Evolutionary conservation across 2,329 filamentous ascomycete species (phyloP).

Genomic region (Coleophoma crateriformis): DNA sequence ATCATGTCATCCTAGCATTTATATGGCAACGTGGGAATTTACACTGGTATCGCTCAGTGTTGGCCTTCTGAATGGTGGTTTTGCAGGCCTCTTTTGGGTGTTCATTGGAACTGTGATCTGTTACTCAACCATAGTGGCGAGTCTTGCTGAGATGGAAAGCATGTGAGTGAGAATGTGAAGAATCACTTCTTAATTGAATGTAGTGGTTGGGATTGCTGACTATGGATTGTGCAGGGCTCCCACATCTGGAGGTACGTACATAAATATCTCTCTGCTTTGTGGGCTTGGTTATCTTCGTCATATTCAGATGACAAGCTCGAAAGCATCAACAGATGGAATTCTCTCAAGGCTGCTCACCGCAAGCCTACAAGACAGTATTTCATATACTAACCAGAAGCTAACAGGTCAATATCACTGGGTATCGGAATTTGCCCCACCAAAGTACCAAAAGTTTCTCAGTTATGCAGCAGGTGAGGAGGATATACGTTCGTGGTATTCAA

Average conservation of each 20-base stretch:
- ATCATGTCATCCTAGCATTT: too few species aligned
- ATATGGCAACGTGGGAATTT: constrained; percentile 34
- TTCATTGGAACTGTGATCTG: constrained; percentile 30
- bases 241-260: constrained; percentile 19
- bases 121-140: constrained; percentile 17
- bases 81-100: constrained; percentile 33
- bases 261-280: too few species aligned
- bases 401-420: constrained; percentile 51
- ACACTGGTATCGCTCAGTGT: constrained; percentile 29
- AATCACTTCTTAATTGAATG: neutral
- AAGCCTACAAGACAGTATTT: too few species aligned
- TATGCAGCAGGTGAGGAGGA: constrained; percentile 38
- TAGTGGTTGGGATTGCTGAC: constrained; percentile 1
- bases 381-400: too few species aligned
- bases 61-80: constrained; percentile 20
- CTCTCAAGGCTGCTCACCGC: too few species aligned
- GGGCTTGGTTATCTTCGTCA: too few species aligned
- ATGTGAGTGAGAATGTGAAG: constrained; percentile 9
- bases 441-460: constrained; percentile 45
- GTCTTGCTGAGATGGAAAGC: constrained; percentile 21
- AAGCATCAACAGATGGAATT: too few species aligned
- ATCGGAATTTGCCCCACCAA: constrained; percentile 42
- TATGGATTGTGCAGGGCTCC: constrained; percentile 5
- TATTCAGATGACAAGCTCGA: too few species aligned
- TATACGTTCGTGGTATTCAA: neutral